Evolutionary conservation across 2,329 filamentous ascomycete genomes (phyloP), one percentile per base, ranked within the genome.

Genomic region (Pyrenochaeta sp.): DNA sequence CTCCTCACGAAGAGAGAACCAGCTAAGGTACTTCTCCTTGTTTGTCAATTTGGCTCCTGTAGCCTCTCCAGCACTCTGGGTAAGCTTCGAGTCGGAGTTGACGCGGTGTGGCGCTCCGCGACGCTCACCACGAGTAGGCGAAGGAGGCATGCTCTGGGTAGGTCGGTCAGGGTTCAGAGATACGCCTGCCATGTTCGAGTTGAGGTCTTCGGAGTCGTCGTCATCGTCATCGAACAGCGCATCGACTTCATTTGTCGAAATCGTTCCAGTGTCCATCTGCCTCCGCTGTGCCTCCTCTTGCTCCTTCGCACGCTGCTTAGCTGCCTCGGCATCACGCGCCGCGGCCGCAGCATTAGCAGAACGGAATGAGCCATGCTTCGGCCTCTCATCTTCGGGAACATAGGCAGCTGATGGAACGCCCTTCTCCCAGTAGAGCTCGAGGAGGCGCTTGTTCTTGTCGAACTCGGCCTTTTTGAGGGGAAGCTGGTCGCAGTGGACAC

Each of bases 351-450:
- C 90, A 68, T 91, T 90, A 36, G 86, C 87, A 51, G 89, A 85
- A 61, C 91, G 87, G 66, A 90, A 90, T 10, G 85, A 85, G 50
- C 86, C 88, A 45, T 90, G 88, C 83, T 95, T 96, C 48, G 93
- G 93, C 51, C 93, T 90, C 81, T 99, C 95, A 73, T 99, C 95
- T 73, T 99, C 95, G 2, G 95, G 95, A 46, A 99, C 89, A 67
- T 96, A 99, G 2, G 93, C 91, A 37, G 94, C 97, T 59, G 93
- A 98, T 23, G 94, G 92, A 7, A 98, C 92, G 41, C 95, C 95
- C 85, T 98, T 99, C 87, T 99, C 95, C 95, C 95, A 99, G 83
- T 97, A 99, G 14, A 99, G 85, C 79, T 99, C 95, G 41, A 99
- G 84, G 27, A 98, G 87, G 50, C 95, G 88, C 80, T 93, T 91